These are phyloP conservation scores for Teunomyces lycoperdinae DNA, from an alignment of 805 yeast genomes.

Conservation along the genomic window DNA sequence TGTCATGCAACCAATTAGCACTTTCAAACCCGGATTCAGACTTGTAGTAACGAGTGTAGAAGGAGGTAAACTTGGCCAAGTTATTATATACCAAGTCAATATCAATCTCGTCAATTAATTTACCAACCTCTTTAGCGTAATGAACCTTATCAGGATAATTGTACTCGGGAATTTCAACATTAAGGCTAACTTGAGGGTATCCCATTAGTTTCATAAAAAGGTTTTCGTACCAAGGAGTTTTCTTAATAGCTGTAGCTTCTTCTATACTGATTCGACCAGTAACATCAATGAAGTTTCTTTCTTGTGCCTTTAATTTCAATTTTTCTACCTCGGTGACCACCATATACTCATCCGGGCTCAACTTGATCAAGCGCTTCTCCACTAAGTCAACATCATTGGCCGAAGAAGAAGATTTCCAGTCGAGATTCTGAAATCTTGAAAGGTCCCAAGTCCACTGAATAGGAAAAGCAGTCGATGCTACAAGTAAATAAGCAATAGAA, in stretches of 20 bases:
- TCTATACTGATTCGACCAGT: conserved; percentile 46
- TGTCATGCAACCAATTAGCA: conserved; percentile 63
- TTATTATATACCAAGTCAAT: conserved; percentile 46
- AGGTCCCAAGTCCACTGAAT: not conserved
- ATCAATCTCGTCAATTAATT: conserved; percentile 45
- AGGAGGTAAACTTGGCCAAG: conserved; percentile 63
- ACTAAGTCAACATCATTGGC: not conserved
- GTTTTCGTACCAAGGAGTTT: conserved; percentile 10
- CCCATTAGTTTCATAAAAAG: not conserved
- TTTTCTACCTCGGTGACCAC: conserved; percentile 38
- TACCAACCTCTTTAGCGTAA: conserved; percentile 36
- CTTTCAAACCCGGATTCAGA: conserved; percentile 67
- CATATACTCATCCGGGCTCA: conserved; percentile 30
- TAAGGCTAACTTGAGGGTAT: not conserved
- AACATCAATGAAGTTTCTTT: conserved; percentile 61
- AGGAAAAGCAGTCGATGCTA: conserved; percentile 3
- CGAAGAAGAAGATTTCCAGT: not conserved
- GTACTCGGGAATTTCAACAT: conserved; percentile 27
- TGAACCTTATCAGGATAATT: conserved; percentile 51
- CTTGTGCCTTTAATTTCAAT: conserved; percentile 35
- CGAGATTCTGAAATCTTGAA: not conserved
- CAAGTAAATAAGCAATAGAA: not conserved
- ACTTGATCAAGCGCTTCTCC: conserved; percentile 29
- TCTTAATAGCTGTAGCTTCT: conserved; percentile 20
- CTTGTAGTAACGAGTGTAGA: conserved; percentile 75